Percentiles rank a stretch among this genome's conserved stretches.
Evolutionary conservation across 306 rosid genomes (phyloP).

Genomic region (Senna siamea): DNA sequence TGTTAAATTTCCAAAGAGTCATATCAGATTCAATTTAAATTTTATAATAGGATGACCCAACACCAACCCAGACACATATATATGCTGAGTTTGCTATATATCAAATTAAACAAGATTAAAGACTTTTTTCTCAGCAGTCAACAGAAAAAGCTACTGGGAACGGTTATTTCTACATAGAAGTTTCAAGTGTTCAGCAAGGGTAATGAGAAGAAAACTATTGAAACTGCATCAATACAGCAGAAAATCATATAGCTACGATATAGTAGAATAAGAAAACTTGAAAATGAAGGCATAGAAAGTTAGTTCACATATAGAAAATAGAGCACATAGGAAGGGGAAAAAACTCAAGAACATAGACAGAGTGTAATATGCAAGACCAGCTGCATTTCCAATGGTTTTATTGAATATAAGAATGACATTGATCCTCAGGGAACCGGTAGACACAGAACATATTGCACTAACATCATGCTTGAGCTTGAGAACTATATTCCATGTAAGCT

Average conservation of each 20-base stretch:
- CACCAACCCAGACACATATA: neutral
- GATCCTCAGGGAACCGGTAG: neutral
- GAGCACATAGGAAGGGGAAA: neutral
- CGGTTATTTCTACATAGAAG: neutral
- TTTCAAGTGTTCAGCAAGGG: neutral
- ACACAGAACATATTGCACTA: neutral
- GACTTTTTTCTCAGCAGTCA: neutral
- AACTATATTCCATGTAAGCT: neutral
- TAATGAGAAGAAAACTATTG: neutral
- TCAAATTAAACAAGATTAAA: no score
- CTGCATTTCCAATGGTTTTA: neutral
- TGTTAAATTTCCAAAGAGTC: no score
- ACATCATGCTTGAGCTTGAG: neutral
- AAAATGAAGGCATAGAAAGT: neutral
- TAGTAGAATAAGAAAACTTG: neutral
- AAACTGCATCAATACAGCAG: conserved; percentile 16
- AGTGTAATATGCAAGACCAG: neutral
- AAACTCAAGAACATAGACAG: conserved; percentile 1
- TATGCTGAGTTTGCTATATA: neutral
- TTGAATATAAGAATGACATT: neutral
- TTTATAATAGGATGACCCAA: neutral
- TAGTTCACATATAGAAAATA: neutral
- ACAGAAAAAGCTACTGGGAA: neutral
- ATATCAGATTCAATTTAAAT: neutral
- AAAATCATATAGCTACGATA: neutral